Evolutionary conservation across 2,329 filamentous ascomycete species (phyloP), one percentile per base, ranked within the genome.

Genomic region (Xylariaceae sp.): DNA sequence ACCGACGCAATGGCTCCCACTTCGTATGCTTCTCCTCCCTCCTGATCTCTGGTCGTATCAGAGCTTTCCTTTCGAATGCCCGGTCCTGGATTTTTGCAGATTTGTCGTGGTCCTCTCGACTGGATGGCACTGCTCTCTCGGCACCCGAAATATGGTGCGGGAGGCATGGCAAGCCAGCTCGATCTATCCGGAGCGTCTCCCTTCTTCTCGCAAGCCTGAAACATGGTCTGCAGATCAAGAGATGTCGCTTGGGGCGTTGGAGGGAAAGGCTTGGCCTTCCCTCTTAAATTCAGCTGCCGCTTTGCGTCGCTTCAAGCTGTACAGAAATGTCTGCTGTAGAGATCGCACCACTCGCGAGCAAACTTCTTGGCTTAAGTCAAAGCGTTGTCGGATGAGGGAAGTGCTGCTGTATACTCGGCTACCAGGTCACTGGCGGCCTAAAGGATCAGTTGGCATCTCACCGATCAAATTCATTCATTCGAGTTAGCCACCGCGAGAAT

Each of bases 401-500:
- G 52, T 52, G 47, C 49, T 45, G 18, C 30, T 28, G 51, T 19
- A 42, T 38, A 46, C 43, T 38, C 34, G 37, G 26, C 22, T 46
- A 11, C 22, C 11, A 11, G 37, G 32, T n/a, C 4, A 13, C 15
- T 24, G 4, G 17, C 26, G 24, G 30, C 13, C 7, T 32, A 7
- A 7, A 13, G 30, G 7, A 32, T 28, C 12, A 6, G 1, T 32
- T 32, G 38, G 57, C 52, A 60, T 69, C 79, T 88, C 86, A 89
- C 82, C 72, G 82, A 89, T 85, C 55, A 90, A 91, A 89, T 73
- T 49, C 51, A 86, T 82, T 59, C 70, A 68, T 70, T 87, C 85
- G 87, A 90, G 87, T 90, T 74, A 81, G 79, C 79, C 84, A 86
- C 79, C 80, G 81, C 76, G 84, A 90, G 87, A 93, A 93, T 91